These are phyloP conservation scores for Ogataea populi-albae DNA, from an alignment of 805 yeast genomes.

Conservation along the genomic window DNA sequence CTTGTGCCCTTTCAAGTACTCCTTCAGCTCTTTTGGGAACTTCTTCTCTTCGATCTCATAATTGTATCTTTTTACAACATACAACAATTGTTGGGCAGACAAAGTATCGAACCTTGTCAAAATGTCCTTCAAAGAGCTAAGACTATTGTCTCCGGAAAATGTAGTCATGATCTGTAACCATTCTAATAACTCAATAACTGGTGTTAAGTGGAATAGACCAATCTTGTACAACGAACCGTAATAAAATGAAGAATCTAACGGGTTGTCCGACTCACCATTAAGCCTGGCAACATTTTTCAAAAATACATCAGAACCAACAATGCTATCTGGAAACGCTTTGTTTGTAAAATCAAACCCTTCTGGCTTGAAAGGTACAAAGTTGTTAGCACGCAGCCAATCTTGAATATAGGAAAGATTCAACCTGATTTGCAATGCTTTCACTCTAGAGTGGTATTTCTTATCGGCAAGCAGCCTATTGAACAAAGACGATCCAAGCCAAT, in stretches of 20 bases:
- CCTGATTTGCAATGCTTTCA: slow-evolving; percentile 85
- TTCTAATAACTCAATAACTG: slow-evolving; percentile 76
- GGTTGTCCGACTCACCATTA: slow-evolving; percentile 33
- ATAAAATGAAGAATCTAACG: slow-evolving; percentile 53
- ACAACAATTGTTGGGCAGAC: slow-evolving; percentile 67
- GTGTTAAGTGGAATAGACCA: slow-evolving; percentile 64
- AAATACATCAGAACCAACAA: slow-evolving; percentile 21
- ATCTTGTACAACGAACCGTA: slow-evolving; percentile 64
- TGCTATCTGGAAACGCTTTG: slow-evolving; percentile 33
- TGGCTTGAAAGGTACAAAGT: slow-evolving; percentile 43
- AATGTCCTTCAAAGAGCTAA: slow-evolving; percentile 58
- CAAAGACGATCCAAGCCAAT: slow-evolving; percentile 68
- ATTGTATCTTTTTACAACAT: slow-evolving; percentile 70
- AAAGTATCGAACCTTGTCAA: slow-evolving; percentile 52
- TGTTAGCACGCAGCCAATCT: slow-evolving; percentile 85
- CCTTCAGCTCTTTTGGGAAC: slow-evolving; percentile 51
- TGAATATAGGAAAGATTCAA: slow-evolving; percentile 82
- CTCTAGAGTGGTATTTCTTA: slow-evolving; percentile 70
- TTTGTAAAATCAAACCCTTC: slow-evolving; percentile 24
- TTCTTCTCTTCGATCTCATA: slow-evolving; percentile 81
- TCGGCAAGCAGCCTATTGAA: slow-evolving; percentile 72
- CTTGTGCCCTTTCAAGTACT: slow-evolving; percentile 37
- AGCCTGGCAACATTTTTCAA: slow-evolving; percentile 32
- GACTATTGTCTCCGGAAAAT: slow-evolving; percentile 45
- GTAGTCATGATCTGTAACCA: slow-evolving; percentile 87